Evolutionary conservation across 495 filamentous ascomycete species (phyloP).

Genomic region (Cercophora scortea): DNA sequence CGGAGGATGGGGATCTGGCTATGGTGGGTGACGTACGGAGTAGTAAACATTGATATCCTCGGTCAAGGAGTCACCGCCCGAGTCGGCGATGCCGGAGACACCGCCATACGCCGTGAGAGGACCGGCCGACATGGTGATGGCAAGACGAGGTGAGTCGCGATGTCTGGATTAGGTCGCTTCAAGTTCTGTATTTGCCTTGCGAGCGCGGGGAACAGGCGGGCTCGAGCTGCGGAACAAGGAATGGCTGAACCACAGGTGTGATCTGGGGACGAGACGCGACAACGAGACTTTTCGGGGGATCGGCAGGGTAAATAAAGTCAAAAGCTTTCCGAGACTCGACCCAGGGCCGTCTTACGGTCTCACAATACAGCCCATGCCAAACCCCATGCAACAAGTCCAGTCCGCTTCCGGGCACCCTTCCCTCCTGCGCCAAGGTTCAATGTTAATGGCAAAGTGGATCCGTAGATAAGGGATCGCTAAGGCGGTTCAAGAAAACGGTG

Average conservation of each 20-base stretch:
- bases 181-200: too few species aligned
- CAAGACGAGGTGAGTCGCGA: background rate
- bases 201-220: background rate
- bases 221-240: constrained; percentile 7
- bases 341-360: background rate
- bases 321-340: background rate
- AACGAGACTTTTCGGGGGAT: constrained; percentile 6
- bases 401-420: constrained; percentile 12
- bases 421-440: constrained; percentile 6
- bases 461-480: constrained; percentile 14
- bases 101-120: constrained; percentile 56
- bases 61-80: constrained; percentile 67
- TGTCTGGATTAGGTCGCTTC: background rate
- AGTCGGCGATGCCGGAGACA: constrained; percentile 33
- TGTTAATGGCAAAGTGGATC: constrained; percentile 7
- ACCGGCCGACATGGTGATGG: constrained; percentile 27
- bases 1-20: background rate
- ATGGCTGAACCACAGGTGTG: constrained; percentile 6
- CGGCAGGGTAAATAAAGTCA: constrained; percentile 18
- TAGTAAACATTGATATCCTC: constrained; percentile 78
- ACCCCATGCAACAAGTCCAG: background rate
- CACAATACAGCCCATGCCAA: background rate
- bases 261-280: background rate
- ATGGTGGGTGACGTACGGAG: constrained; percentile 45
- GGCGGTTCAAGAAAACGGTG: constrained; percentile 4